phyloP scores from a whole-genome alignment of 805 yeast genomes.

The Candida lessepsii region DNA sequence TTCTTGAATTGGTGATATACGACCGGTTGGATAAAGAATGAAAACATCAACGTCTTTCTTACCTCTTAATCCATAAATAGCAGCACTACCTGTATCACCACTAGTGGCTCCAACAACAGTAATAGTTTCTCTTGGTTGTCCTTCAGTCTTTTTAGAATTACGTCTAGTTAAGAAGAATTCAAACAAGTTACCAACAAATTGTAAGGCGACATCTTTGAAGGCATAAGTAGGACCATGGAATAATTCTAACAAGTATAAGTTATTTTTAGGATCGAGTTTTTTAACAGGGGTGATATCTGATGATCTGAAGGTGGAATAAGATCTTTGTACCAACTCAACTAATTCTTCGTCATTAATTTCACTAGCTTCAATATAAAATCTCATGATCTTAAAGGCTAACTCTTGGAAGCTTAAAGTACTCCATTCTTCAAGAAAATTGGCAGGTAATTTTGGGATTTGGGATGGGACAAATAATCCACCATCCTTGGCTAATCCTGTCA shows the following conservation, averaged over 20 bases:
- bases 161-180: constrained; percentile 84
- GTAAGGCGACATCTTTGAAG: constrained; percentile 97
- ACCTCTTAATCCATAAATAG: constrained; percentile 95
- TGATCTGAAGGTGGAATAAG: constrained; percentile 91
- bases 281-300: constrained; percentile 83
- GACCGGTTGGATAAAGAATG: constrained; percentile 93
- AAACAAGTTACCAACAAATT: constrained; percentile 94
- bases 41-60: constrained; percentile 97
- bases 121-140: constrained; percentile 66
- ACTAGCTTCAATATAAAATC: constrained; percentile 64
- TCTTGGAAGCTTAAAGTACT: constrained; percentile 73
- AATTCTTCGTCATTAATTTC: constrained; percentile 78
- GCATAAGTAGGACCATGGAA: constrained; percentile 99
- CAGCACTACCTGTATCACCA: constrained; percentile 99
- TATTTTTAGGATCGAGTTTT: constrained; percentile 50
- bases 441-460: constrained; percentile 64
- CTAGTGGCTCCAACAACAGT: constrained; percentile 99
- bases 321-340: constrained; percentile 55
- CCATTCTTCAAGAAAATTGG: constrained; percentile 65
- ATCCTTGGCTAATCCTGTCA: constrained; percentile 91
- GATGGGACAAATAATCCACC: constrained; percentile 96
- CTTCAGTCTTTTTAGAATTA: constrained; percentile 49
- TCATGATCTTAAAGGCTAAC: constrained; percentile 82
- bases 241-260: constrained; percentile 78
- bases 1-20: constrained; percentile 97